Evolutionary conservation across 2,329 filamentous ascomycete species (phyloP), one percentile per base, ranked within the genome.

Genomic region (Trichoderma guizhouense): DNA sequence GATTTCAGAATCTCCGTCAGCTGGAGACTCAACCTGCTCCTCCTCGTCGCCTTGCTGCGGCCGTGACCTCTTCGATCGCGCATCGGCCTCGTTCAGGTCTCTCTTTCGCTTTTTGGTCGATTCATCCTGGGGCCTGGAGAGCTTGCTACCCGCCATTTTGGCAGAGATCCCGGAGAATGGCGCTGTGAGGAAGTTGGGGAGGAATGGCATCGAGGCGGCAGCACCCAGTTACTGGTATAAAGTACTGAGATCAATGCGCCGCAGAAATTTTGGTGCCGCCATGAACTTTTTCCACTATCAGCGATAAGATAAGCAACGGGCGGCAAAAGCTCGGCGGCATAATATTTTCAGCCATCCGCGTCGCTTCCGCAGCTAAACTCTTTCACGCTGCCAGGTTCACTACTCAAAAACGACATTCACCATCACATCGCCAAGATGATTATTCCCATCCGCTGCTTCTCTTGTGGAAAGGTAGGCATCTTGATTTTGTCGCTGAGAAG

Each of bases 391-490:
- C 72, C 72, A 70, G 71, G 71, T 72, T 71, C 63, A 51, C n/a
- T 39, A 47, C n/a, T 60, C 28, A 53, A 61, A 61, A 61, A 60
- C 26, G 21, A 61, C 14, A 47, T 30, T 30, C 32, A 36, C 28
- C 51, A 60, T 69, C 58, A 18, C 74, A 62, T 43, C 63, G 74
- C 76, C 85, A 92, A 84, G 71, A 99, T 99, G 96, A 99, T 99
- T 84, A 98, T 99, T 77, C 96, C 96, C 3, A 93, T 99, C 76
- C 94, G 96, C 77, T 99, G 96, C 86, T 99, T 99, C 84, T 98
- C 96, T 72, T 99, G 96, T 83, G 96, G 96, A 83, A 99, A 99
- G 93, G 96, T 97, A 84, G 73, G 83, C 76, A 14, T 47, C 58
- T n/a, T 68, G 6, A 11, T 34, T 7, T 14, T 5, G 7, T 18